Evolutionary conservation across 495 filamentous ascomycete species (phyloP).

Genomic region (Aspergillus mulundensis): DNA sequence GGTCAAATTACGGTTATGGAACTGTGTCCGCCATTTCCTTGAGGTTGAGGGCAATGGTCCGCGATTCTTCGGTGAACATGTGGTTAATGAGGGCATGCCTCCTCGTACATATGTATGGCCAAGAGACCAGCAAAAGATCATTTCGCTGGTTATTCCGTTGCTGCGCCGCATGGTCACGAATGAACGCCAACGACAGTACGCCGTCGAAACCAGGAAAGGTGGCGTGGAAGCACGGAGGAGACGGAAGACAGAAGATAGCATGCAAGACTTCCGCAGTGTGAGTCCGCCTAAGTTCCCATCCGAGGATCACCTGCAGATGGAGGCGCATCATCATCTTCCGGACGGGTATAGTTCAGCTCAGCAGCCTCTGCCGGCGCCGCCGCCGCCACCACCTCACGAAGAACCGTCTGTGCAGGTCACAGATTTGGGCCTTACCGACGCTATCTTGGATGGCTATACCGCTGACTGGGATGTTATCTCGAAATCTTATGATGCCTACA

Average conservation of each 20-base stretch:
- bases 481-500: constrained; percentile 36
- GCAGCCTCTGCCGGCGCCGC: constrained; percentile 22
- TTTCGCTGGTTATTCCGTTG: constrained; percentile 54
- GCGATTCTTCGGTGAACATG: constrained; percentile 51
- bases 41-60: constrained; percentile 53
- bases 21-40: constrained; percentile 56
- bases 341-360: constrained; percentile 26
- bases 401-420: constrained; percentile 16
- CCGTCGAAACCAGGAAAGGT: constrained; percentile 54
- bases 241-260: constrained; percentile 39
- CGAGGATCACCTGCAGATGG: constrained; percentile 34
- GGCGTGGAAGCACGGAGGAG: constrained; percentile 41
- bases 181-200: constrained; percentile 59
- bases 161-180: constrained; percentile 62
- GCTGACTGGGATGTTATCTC: constrained; percentile 37
- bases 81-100: constrained; percentile 39
- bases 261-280: constrained; percentile 26
- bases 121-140: constrained; percentile 51
- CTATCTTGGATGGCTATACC: constrained; percentile 37
- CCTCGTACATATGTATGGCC: constrained; percentile 53
- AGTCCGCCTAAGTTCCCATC: constrained; percentile 27
- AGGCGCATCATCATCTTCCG: constrained; percentile 26
- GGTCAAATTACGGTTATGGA: constrained; percentile 58
- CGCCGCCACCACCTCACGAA: constrained; percentile 19
- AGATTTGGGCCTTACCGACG: constrained; percentile 32